A percentile compares a stretch with the other conserved stretches of the same genome.
These are phyloP conservation scores for Ormosia emarginata DNA, from an alignment of 306 rosid species.

Conservation along the genomic window DNA sequence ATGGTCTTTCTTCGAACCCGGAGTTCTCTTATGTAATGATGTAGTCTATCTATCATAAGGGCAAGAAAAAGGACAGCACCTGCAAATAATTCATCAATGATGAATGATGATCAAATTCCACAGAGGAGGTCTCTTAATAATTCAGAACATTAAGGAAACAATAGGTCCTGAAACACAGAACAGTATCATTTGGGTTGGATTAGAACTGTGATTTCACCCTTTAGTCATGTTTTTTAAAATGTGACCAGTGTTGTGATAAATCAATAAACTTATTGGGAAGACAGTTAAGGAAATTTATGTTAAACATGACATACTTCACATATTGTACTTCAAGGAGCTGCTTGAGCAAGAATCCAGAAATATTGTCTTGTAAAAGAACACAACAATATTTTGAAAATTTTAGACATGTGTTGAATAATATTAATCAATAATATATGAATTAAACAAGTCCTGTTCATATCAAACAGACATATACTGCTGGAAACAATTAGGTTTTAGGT, in stretches of 20 bases:
- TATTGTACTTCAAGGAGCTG: background rate
- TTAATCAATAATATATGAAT: background rate
- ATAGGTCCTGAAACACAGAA: slow-evolving; percentile 1
- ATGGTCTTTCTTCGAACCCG: slow-evolving; percentile 76
- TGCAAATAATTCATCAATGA: slow-evolving; percentile 42
- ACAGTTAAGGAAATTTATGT: background rate
- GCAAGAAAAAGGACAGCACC: slow-evolving; percentile 73
- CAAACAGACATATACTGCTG: background rate
- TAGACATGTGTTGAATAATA: background rate
- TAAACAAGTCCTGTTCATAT: background rate
- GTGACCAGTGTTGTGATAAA: slow-evolving; percentile 3
- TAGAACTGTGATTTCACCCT: background rate
- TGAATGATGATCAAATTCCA: slow-evolving; percentile 8
- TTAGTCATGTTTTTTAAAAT: background rate
- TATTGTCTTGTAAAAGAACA: background rate
- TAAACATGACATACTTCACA: background rate
- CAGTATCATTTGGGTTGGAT: background rate
- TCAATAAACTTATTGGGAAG: background rate
- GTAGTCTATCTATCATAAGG: slow-evolving; percentile 83
- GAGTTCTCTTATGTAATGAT: slow-evolving; percentile 85
- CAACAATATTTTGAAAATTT: background rate
- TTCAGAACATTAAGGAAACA: slow-evolving; percentile 7
- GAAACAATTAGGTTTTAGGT: background rate
- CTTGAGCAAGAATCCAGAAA: background rate
- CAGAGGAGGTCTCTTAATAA: slow-evolving; percentile 3